Evolutionary conservation across 768 basidiomycete genomes (phyloP).

Genomic region (Ramaria sp.): DNA sequence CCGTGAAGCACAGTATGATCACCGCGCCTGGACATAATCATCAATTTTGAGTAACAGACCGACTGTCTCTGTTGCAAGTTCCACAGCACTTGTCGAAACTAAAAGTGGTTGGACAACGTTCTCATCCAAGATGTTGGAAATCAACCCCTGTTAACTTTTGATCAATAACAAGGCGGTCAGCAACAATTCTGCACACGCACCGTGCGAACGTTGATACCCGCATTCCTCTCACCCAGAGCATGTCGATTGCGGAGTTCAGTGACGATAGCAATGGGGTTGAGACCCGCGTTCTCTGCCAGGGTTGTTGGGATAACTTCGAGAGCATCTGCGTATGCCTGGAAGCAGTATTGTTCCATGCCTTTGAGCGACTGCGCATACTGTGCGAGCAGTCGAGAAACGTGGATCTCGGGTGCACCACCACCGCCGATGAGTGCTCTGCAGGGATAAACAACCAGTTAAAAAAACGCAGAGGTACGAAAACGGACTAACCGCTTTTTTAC

Average conservation of each 20-base stretch:
- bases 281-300: constrained; percentile 94
- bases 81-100: constrained; percentile 91
- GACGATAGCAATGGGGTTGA: constrained; percentile 96
- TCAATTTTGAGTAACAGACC: constrained; percentile 92
- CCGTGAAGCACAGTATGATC: neutral
- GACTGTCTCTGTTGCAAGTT: constrained; percentile 96
- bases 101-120: constrained; percentile 94
- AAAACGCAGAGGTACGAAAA: neutral
- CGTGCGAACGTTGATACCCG: constrained; percentile 97
- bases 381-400: constrained; percentile 83
- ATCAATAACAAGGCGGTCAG: neutral
- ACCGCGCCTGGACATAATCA: constrained; percentile 37
- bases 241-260: constrained; percentile 96
- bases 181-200: constrained; percentile 30
- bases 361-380: constrained; percentile 88
- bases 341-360: constrained; percentile 98
- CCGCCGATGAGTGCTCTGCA: constrained; percentile 84
- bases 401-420: constrained; percentile 96
- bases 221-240: constrained; percentile 86
- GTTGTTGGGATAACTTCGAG: constrained; percentile 97
- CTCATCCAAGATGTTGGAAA: constrained; percentile 95
- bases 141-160: constrained; percentile 56
- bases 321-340: constrained; percentile 96
- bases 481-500: constrained; percentile 86
- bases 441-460: neutral